phyloP scores from a whole-genome alignment of 2,329 filamentous ascomycete genomes.

The Sporothrix inflata region DNA sequence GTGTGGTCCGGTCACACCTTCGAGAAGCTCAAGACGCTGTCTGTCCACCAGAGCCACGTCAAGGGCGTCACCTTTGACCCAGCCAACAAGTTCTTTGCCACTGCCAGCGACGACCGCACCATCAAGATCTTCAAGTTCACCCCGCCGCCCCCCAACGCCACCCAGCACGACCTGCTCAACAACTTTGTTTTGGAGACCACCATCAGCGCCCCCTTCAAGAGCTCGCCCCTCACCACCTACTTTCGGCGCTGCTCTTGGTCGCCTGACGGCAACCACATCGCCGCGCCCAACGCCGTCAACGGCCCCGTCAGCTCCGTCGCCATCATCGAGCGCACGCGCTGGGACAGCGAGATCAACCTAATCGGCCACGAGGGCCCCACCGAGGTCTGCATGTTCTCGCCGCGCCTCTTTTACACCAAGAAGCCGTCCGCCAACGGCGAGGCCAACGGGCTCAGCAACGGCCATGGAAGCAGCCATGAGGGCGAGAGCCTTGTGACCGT shows the following conservation, averaged over 20 bases:
- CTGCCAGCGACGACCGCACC: conserved; percentile 92
- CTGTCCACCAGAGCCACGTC: conserved; percentile 94
- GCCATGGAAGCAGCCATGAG: conserved; percentile 36
- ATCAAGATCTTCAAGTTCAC: conserved; percentile 98
- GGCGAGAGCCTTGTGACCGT: conserved; percentile 71
- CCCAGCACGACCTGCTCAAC: conserved; percentile 91
- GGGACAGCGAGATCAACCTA: conserved; percentile 96
- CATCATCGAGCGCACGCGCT: conserved; percentile 87
- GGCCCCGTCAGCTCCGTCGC: conserved; percentile 96
- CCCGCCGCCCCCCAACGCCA: conserved; percentile 86
- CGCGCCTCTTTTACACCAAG: conserved; percentile 78
- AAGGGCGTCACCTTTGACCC: conserved; percentile 99
- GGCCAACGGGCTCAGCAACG: conserved; percentile 51
- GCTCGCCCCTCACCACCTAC: conserved; percentile 93
- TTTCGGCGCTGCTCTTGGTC: conserved; percentile 97
- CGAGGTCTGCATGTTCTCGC: conserved; percentile 96
- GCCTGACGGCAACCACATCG: conserved; percentile 94
- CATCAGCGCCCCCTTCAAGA: conserved; percentile 83
- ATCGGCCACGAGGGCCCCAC: conserved; percentile 97
- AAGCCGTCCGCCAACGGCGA: conserved; percentile 62
- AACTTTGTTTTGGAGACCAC: conserved; percentile 96
- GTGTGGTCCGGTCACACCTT: conserved; percentile 98
- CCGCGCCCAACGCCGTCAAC: conserved; percentile 94
- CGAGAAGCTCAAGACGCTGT: conserved; percentile 92
- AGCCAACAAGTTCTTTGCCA: conserved; percentile 98